A percentile compares a stretch with the other conserved stretches of the same genome.
Evolutionary conservation across 1,284 basidiomycete genomes (phyloP).

Genomic region (Cryptococcus sp.): DNA sequence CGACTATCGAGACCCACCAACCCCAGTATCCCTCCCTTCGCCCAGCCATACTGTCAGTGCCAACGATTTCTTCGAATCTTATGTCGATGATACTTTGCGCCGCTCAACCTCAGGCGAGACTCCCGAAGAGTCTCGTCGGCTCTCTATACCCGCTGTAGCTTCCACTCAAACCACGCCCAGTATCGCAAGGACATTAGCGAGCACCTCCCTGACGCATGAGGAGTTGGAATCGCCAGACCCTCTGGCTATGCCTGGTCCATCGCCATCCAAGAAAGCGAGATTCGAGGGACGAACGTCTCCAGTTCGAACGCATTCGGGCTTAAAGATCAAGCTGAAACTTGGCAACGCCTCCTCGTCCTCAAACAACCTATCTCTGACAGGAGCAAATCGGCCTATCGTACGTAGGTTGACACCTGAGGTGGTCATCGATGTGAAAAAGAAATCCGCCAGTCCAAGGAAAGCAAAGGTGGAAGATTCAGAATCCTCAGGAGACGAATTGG

Average conservation of each 20-base stretch:
- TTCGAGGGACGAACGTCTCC: conserved; percentile 1
- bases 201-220: background rate
- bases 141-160: conserved; percentile 1
- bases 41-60: conserved; percentile 3
- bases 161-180: background rate
- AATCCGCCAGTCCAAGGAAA: background rate
- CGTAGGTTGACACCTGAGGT: background rate
- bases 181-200: background rate
- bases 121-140: background rate
- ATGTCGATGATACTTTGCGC: background rate
- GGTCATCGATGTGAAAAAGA: background rate
- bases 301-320: too few species aligned
- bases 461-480: conserved; percentile 17
- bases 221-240: conserved; percentile 26
- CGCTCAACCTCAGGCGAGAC: background rate
- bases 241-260: conserved; percentile 19
- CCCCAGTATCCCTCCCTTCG: conserved; percentile 1
- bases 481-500: conserved; percentile 34
- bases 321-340: background rate
- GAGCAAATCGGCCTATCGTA: background rate
- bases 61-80: conserved; percentile 9
- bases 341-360: background rate
- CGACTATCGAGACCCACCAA: conserved; percentile 2
- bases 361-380: background rate
- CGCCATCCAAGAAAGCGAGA: conserved; percentile 29